Conservation (phyloP, 202 grass and related monocot genomes). For the Zizania palustris region DNA sequence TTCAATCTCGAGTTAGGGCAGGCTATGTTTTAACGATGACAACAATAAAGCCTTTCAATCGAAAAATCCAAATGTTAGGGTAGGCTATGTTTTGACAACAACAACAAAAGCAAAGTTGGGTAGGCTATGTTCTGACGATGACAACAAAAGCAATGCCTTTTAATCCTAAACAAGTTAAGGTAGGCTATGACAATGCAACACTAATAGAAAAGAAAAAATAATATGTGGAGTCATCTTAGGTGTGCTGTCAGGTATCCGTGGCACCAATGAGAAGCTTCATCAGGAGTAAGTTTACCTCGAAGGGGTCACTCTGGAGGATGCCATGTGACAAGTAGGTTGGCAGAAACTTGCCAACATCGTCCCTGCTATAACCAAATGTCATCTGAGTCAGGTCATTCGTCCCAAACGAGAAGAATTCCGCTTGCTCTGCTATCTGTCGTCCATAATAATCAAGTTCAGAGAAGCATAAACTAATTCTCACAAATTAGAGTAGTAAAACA, state of each 20-base stretch:
- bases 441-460: constrained; percentile 18
- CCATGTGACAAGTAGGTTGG: constrained; percentile 83
- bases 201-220: constrained; percentile 38
- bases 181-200: constrained; percentile 10
- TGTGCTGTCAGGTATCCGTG: constrained; percentile 41
- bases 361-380: constrained; percentile 98
- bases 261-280: constrained; percentile 70
- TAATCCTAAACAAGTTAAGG: too few relatives aligned
- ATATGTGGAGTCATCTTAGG: constrained; percentile 49
- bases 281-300: constrained; percentile 84
- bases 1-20: too few relatives aligned
- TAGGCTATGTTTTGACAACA: too few relatives aligned
- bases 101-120: too few relatives aligned
- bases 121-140: too few relatives aligned
- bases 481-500: not conserved
- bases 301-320: constrained; percentile 97
- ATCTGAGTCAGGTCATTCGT: constrained; percentile 99
- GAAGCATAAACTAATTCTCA: constrained; percentile 1
- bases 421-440: constrained; percentile 87
- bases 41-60: too few relatives aligned
- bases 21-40: too few relatives aligned
- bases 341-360: constrained; percentile 94
- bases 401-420: constrained; percentile 98
- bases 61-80: too few relatives aligned
- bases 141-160: too few relatives aligned